Percentiles rank a stretch among this genome's conserved stretches.
Evolutionary conservation across 441 rosid genomes (phyloP).

Genomic region (Populus hybrid): DNA sequence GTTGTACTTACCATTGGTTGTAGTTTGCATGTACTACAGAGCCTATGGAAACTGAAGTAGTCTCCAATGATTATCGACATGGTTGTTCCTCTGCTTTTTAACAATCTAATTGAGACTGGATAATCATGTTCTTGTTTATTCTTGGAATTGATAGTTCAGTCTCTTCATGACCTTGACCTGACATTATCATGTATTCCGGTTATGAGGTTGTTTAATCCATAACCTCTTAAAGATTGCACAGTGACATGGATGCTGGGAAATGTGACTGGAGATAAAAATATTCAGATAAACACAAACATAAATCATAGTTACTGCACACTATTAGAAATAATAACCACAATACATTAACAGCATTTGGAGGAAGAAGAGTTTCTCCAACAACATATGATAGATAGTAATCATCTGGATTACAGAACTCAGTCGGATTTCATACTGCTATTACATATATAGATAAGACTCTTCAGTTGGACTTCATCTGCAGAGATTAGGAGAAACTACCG

Average conservation of each 20-base stretch:
- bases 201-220: neutral
- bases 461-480: neutral
- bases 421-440: constrained; percentile 7
- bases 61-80: neutral
- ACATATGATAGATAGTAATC: neutral
- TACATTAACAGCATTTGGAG: too few relatives aligned
- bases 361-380: neutral
- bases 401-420: neutral
- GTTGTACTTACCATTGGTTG: neutral
- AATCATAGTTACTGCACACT: neutral
- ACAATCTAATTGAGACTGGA: neutral
- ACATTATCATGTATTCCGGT: neutral
- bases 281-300: neutral
- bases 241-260: neutral
- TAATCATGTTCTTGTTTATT: neutral
- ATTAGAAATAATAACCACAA: too few relatives aligned
- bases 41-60: neutral
- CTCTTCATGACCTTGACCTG: neutral
- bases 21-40: neutral
- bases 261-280: constrained; percentile 2
- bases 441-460: neutral
- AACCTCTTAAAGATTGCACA: neutral
- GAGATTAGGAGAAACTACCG: constrained; percentile 18
- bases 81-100: neutral
- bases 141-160: neutral